Evolutionary conservation across 805 yeast species (phyloP).

Genomic region (Blastobotrys parvus): DNA sequence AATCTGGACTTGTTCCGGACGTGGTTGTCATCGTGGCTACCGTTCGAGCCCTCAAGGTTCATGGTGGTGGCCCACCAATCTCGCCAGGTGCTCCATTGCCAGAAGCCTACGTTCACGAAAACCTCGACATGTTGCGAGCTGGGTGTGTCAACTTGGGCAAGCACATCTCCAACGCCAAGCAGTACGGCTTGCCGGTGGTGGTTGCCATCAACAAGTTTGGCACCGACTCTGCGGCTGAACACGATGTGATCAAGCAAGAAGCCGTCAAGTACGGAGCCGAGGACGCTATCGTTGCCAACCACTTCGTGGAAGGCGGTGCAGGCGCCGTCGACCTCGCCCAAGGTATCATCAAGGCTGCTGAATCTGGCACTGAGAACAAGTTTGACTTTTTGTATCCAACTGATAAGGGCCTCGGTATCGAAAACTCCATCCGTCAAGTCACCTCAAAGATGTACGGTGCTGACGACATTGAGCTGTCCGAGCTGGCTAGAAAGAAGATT

Average conservation of each 20-base stretch:
- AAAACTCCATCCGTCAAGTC: constrained; percentile 68
- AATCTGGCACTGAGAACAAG: constrained; percentile 37
- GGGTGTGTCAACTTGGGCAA: constrained; percentile 88
- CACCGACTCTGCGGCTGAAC: constrained; percentile 73
- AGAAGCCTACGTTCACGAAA: constrained; percentile 70
- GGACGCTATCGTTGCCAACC: constrained; percentile 84
- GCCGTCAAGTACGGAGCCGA: constrained; percentile 84
- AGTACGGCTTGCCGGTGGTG: constrained; percentile 84
- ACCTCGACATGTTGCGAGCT: constrained; percentile 62
- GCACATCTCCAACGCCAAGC: constrained; percentile 79
- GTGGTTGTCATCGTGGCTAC: constrained; percentile 93
- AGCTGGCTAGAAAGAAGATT: constrained; percentile 73
- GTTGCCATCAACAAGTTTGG: constrained; percentile 89
- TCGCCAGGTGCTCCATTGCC: constrained; percentile 90
- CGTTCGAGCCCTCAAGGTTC: constrained; percentile 88
- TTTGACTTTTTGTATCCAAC: constrained; percentile 64
- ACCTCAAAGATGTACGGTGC: constrained; percentile 94
- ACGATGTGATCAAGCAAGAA: constrained; percentile 66
- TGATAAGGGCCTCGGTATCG: constrained; percentile 52
- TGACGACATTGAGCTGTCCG: constrained; percentile 69
- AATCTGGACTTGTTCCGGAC: constrained; percentile 86
- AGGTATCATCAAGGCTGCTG: constrained; percentile 68
- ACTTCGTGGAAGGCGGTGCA: constrained; percentile 92
- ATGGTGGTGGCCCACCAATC: constrained; percentile 96
- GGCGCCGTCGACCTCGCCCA: constrained; percentile 82